Evolutionary conservation across 495 filamentous ascomycete species (phyloP), one percentile per base, ranked within the genome.

Genomic region (Trichoderma erinaceum): DNA sequence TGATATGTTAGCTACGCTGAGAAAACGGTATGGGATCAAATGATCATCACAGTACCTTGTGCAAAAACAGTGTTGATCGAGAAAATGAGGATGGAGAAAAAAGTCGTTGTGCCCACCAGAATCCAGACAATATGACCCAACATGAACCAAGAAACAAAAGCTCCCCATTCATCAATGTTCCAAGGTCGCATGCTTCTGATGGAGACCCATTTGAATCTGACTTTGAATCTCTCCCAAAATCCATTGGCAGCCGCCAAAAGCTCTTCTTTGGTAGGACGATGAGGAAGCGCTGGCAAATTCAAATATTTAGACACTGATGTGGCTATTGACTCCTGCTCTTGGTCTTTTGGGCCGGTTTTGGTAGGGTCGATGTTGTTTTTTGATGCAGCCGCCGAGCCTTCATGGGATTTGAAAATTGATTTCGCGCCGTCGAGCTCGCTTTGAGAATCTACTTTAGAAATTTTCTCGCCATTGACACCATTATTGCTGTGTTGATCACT

Each of bases 151-250:
- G 94, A 97, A 58, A 97, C 88, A 71, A 99, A 92, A 4, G 94
- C 96, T 56, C 91, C 87, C 76, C 97, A 96, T 74, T 99, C 95
- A 76, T 99, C 95, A 25, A 88, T 84, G 77, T 94, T 99, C 83
- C 94, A 99, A 2, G 95, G 95, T n/a, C 95, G 87, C 74, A 90
- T 90, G 76, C 92, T 96, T 71, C 93, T 83, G 72, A 99, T 98
- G 21, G 95, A 93, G 70, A 96, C 89, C 95, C 96, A 99, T 74
- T 99, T 99, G 78, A 97, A 97, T 23, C 92, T 87, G 41, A 98
- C 90, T 72, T 90, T 92, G 13, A 97, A 73, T n/a, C 95, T 85
- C 18, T 94, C 90, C 86, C 92, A 92, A 75, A 97, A 97, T 2
- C 93, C 92, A 18, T 87, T 97, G 27, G 95, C 94, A 56, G 96